Conservation (phyloP, 257 asterid species). For the Mitragyna speciosa region DNA sequence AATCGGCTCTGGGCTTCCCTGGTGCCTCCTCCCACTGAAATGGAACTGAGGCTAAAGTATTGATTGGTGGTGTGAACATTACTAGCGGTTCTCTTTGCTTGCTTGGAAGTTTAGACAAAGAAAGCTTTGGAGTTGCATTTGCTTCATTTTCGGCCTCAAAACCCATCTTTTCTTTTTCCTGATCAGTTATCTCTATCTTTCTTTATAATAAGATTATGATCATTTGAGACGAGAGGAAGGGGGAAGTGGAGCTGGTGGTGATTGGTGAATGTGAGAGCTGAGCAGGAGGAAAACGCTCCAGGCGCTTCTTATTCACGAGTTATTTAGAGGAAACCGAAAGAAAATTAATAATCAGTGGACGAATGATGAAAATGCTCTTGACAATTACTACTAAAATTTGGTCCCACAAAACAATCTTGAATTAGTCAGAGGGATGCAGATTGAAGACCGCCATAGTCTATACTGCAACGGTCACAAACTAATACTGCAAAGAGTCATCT, state of each 20-base stretch:
- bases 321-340: constrained; percentile 17
- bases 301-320: constrained; percentile 38
- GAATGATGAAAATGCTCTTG: background rate
- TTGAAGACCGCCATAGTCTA: background rate
- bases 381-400: background rate
- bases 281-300: constrained; percentile 33
- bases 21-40: constrained; percentile 90
- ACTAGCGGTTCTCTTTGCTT: constrained; percentile 32
- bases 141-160: constrained; percentile 23
- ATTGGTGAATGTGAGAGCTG: background rate
- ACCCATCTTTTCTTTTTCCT: background rate
- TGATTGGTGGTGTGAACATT: constrained; percentile 56
- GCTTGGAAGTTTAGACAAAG: constrained; percentile 52
- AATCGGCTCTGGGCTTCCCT: constrained; percentile 56
- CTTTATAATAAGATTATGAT: too few relatives aligned
- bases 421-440: background rate
- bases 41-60: constrained; percentile 56
- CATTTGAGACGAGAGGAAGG: background rate
- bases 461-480: constrained; percentile 11
- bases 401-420: constrained; percentile 1
- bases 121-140: constrained; percentile 51
- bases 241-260: constrained; percentile 28
- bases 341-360: background rate
- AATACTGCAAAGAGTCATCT: too few relatives aligned
- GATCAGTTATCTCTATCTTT: background rate